These are phyloP conservation scores for Candida ulmi DNA, from an alignment of 805 yeast genomes.

Conservation along the genomic window DNA sequence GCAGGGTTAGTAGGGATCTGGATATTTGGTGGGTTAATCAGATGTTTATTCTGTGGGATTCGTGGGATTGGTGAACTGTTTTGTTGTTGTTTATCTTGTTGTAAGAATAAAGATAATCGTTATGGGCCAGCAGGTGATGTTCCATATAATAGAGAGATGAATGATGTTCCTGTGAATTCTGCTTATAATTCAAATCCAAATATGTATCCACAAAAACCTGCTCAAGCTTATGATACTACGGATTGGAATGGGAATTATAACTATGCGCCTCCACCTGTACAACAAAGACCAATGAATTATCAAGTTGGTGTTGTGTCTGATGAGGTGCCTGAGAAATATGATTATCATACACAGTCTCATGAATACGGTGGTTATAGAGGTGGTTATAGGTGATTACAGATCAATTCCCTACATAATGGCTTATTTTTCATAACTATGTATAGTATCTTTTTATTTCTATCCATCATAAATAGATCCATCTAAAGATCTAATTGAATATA, in stretches of 20 bases:
- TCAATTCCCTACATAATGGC: too few species aligned
- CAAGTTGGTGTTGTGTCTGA: slow-evolving; percentile 16
- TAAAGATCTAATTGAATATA: neutral
- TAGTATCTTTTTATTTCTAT: too few species aligned
- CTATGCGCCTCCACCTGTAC: too few species aligned
- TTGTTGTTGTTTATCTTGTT: slow-evolving; percentile 43
- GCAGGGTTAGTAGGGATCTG: slow-evolving; percentile 51
- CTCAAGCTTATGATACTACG: slow-evolving; percentile 1
- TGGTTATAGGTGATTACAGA: neutral
- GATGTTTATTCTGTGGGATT: slow-evolving; percentile 56
- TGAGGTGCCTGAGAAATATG: slow-evolving; percentile 2
- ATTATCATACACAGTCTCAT: neutral
- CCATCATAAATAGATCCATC: too few species aligned
- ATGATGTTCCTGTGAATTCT: slow-evolving; percentile 6
- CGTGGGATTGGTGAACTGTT: slow-evolving; percentile 43
- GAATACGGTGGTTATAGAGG: neutral
- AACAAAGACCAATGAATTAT: slow-evolving; percentile 5
- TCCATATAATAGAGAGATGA: slow-evolving; percentile 2
- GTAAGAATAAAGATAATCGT: slow-evolving; percentile 5
- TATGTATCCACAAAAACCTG: slow-evolving; percentile 16
- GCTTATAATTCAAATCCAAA: slow-evolving; percentile 16
- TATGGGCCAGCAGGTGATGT: neutral
- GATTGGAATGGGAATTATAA: slow-evolving; percentile 3
- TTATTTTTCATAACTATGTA: neutral
- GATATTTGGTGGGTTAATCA: slow-evolving; percentile 48